Conservation (phyloP, 225 moss, liverwort and hornwort genomes). For the Pleurozium schreberi region DNA sequence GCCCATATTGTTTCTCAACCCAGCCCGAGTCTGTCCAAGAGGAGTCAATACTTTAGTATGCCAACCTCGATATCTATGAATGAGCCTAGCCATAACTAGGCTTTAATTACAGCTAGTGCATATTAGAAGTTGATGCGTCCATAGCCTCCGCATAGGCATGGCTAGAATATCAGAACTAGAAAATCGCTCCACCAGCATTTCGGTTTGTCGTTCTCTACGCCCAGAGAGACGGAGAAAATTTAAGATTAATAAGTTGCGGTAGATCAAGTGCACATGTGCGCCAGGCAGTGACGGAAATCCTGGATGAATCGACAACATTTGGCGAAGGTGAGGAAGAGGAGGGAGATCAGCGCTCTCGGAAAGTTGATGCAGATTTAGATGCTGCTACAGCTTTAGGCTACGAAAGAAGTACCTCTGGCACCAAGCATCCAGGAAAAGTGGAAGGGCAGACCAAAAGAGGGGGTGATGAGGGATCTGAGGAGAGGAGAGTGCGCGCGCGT, state of each 20-base stretch:
- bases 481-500: constrained; percentile 43
- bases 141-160: constrained; percentile 24
- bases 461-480: constrained; percentile 50
- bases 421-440: constrained; percentile 34
- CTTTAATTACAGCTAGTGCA: background rate
- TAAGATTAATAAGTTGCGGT: background rate
- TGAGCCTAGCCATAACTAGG: background rate
- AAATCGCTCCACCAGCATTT: background rate
- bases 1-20: background rate
- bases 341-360: background rate
- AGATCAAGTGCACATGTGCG: background rate
- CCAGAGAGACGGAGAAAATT: constrained; percentile 12
- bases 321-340: constrained; percentile 14
- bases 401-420: constrained; percentile 3
- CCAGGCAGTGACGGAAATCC: constrained; percentile 4
- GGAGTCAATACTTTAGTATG: background rate
- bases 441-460: constrained; percentile 41
- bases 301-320: constrained; percentile 27
- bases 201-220: constrained; percentile 2
- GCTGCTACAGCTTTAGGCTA: background rate
- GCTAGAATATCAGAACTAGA: constrained; percentile 1
- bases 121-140: constrained; percentile 5
- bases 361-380: background rate
- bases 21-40: background rate
- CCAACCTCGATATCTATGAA: background rate